Percentiles rank a stretch among this genome's conserved stretches.
phyloP scores from a whole-genome alignment of 1,139 yeast genomes.

The Nematodospora anomalae region DNA sequence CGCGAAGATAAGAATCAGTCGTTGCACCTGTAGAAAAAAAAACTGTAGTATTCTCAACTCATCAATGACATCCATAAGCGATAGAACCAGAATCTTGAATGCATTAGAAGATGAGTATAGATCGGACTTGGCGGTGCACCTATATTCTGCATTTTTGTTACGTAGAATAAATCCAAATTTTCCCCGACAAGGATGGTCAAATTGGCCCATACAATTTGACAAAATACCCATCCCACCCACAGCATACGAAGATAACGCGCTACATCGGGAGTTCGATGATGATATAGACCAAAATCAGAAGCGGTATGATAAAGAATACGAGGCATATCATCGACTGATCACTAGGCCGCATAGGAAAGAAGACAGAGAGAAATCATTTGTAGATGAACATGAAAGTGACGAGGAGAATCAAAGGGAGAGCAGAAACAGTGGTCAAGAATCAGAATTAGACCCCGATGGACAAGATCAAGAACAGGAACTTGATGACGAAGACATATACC shows the following conservation, averaged over 20 bases:
- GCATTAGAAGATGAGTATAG: slow-evolving; percentile 44
- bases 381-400: slow-evolving; percentile 2
- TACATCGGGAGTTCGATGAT: slow-evolving; percentile 14
- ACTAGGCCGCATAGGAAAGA: neutral
- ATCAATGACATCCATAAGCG: slow-evolving; percentile 20
- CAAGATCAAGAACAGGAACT: slow-evolving; percentile 5
- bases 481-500: slow-evolving; percentile 2
- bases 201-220: slow-evolving; percentile 46
- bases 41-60: neutral
- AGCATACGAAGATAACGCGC: slow-evolving; percentile 24
- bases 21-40: neutral
- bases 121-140: slow-evolving; percentile 51
- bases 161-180: slow-evolving; percentile 36
- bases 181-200: slow-evolving; percentile 41
- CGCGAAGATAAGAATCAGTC: no score
- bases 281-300: slow-evolving; percentile 17
- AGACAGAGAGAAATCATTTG: neutral
- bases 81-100: slow-evolving; percentile 31
- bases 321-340: neutral
- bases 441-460: neutral
- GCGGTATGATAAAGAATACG: slow-evolving; percentile 1
- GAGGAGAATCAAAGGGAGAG: slow-evolving; percentile 3
- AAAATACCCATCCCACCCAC: slow-evolving; percentile 38
- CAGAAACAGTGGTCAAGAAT: slow-evolving; percentile 4
- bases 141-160: slow-evolving; percentile 47